Percentiles rank a stretch among this genome's conserved stretches.
Evolutionary conservation across 768 basidiomycete genomes (phyloP).

Genomic region (Boletus fagicola): DNA sequence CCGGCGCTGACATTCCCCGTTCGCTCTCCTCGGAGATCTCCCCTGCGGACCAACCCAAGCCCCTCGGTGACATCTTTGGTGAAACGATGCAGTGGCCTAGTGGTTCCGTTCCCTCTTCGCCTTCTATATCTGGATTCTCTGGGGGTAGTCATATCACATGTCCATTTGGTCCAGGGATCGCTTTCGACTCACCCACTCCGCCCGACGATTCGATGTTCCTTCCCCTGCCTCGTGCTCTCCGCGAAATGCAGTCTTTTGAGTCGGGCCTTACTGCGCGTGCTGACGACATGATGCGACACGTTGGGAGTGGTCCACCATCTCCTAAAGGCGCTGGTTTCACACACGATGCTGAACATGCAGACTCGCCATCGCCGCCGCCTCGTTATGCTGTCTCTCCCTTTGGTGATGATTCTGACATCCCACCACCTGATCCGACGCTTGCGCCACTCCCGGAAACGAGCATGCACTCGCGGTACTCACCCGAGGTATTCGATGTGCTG

Average conservation of each 20-base stretch:
- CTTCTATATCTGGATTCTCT: constrained; percentile 25
- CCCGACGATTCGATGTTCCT: constrained; percentile 43
- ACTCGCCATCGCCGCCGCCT: constrained; percentile 19
- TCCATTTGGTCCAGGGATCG: constrained; percentile 65
- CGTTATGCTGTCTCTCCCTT: constrained; percentile 28
- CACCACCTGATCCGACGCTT: constrained; percentile 26
- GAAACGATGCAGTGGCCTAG: constrained; percentile 63
- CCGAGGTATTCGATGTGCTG: constrained; percentile 76
- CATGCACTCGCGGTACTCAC: constrained; percentile 63
- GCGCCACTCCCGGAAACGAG: constrained; percentile 47
- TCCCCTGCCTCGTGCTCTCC: constrained; percentile 54
- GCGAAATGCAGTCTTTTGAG: constrained; percentile 87
- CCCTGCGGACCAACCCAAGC: constrained; percentile 28
- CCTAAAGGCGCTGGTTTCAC: neutral
- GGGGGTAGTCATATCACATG: constrained; percentile 36
- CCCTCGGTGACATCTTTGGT: constrained; percentile 54
- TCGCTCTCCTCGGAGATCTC: constrained; percentile 26
- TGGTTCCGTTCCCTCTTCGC: constrained; percentile 36
- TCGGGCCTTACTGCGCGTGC: constrained; percentile 76
- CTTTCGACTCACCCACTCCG: constrained; percentile 58
- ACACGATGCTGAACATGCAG: neutral
- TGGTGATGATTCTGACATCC: constrained; percentile 30
- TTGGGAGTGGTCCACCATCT: constrained; percentile 14
- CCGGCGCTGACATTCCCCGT: constrained; percentile 61
- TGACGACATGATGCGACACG: constrained; percentile 30